These are phyloP conservation scores for Globisporangium spinosum DNA, from an alignment of 352 stramenopile genomes.

Conservation along the genomic window DNA sequence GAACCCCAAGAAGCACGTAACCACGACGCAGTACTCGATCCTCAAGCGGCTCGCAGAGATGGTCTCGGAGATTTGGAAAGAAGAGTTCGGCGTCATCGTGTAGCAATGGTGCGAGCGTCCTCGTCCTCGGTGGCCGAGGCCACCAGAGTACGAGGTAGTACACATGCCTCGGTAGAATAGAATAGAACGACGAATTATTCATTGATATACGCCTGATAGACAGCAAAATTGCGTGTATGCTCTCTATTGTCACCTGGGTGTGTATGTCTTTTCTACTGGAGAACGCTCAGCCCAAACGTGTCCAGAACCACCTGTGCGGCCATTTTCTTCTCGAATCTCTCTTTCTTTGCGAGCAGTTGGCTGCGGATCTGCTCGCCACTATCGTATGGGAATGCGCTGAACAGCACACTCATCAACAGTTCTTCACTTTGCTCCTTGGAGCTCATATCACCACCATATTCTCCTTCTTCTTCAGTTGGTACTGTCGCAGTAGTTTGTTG, in stretches of 20 bases:
- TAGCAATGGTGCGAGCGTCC: not conserved
- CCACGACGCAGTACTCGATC: slow-evolving; percentile 60
- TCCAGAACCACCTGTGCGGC: slow-evolving; percentile 8
- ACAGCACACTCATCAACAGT: slow-evolving; percentile 18
- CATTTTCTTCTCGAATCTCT: slow-evolving; percentile 28
- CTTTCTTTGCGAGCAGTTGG: slow-evolving; percentile 35
- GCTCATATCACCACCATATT: not conserved
- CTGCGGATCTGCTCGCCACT: slow-evolving; percentile 35
- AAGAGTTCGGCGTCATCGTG: not conserved
- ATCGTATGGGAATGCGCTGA: slow-evolving; percentile 28
- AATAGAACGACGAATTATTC: not conserved
- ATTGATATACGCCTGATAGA: not conserved
- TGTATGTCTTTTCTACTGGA: not conserved
- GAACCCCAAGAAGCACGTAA: slow-evolving; percentile 43
- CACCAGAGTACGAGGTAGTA: not conserved
- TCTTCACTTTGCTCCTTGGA: slow-evolving; percentile 11
- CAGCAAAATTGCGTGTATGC: not conserved
- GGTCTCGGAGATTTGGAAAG: slow-evolving; percentile 13
- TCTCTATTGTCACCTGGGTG: not conserved
- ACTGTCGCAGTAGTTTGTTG: not conserved
- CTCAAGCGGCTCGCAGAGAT: slow-evolving; percentile 40
- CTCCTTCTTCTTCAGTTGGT: not conserved
- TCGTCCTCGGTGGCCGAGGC: not conserved
- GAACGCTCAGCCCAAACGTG: slow-evolving; percentile 14
- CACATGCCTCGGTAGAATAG: not conserved